Conservation (phyloP, 176 grass and related monocot genomes). For the Guadua angustifolia region DNA sequence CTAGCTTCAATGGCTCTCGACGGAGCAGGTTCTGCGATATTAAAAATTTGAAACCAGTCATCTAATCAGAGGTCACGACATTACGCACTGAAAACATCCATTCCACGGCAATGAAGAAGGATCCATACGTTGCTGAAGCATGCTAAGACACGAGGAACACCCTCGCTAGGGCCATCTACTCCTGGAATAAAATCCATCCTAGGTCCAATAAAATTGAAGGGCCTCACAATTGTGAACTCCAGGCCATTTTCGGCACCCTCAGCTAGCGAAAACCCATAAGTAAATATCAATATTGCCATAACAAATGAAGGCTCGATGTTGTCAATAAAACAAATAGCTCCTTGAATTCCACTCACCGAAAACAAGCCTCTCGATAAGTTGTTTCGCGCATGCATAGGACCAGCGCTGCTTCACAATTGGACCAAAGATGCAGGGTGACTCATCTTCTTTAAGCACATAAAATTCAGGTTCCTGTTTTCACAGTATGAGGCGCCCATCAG, state of each 20-base stretch:
- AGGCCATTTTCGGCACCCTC: slow-evolving; percentile 90
- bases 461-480: slow-evolving; percentile 78
- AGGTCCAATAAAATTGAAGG: slow-evolving; percentile 99
- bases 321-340: neutral
- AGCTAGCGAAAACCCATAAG: slow-evolving; percentile 57
- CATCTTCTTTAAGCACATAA: slow-evolving; percentile 93
- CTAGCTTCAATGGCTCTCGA: slow-evolving; percentile 80
- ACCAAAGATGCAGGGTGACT: slow-evolving; percentile 90
- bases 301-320: neutral
- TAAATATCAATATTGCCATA: neutral
- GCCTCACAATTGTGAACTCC: slow-evolving; percentile 92
- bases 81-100: neutral
- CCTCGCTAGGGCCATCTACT: slow-evolving; percentile 94
- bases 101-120: neutral
- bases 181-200: slow-evolving; percentile 99
- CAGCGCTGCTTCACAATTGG: slow-evolving; percentile 91
- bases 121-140: slow-evolving; percentile 94
- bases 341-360: slow-evolving; percentile 59
- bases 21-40: slow-evolving; percentile 83
- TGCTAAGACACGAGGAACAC: slow-evolving; percentile 92
- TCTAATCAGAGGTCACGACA: neutral
- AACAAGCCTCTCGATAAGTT: slow-evolving; percentile 96
- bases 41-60: neutral
- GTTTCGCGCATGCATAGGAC: slow-evolving; percentile 94
- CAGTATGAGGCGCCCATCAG: slow-evolving; percentile 36